These are phyloP conservation scores for Eucalyptus curtisii DNA, from an alignment of 345 rosid genomes.

Conservation along the genomic window DNA sequence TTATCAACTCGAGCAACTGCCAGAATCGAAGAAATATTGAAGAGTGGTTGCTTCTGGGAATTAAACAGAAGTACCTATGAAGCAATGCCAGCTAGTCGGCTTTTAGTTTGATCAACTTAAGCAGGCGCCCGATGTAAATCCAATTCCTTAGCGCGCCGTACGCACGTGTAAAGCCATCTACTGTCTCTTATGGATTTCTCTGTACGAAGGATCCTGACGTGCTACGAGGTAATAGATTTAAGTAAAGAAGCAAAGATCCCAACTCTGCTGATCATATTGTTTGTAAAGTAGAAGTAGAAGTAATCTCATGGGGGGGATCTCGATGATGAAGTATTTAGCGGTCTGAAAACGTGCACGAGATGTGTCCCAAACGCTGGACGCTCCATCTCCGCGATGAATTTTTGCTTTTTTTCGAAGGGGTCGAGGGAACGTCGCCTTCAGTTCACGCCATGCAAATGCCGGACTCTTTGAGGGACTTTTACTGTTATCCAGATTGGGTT, in stretches of 20 bases:
- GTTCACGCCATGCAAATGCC: not conserved
- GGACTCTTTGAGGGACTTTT: not conserved
- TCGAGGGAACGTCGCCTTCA: not conserved
- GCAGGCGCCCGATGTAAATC: not conserved
- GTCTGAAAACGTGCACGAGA: not conserved
- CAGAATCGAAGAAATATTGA: not conserved
- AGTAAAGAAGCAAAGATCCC: not conserved
- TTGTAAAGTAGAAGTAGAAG: not conserved
- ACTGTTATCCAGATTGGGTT: not conserved
- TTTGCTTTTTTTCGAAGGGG: not conserved
- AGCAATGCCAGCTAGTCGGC: not conserved
- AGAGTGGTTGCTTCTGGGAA: not conserved
- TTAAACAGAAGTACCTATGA: not conserved
- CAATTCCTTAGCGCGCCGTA: not conserved
- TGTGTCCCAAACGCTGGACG: not conserved
- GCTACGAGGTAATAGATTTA: not conserved
- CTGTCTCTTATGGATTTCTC: not conserved
- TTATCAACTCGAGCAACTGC: not conserved
- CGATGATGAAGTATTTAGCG: not conserved
- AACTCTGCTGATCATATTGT: not conserved
- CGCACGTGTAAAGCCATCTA: not conserved
- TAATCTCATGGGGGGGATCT: not conserved
- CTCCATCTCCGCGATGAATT: not conserved
- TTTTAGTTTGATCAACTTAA: not conserved
- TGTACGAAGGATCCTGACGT: not conserved